phyloP scores from a whole-genome alignment of 2,329 filamentous ascomycete genomes.

The Chaetomium olivaceum region DNA sequence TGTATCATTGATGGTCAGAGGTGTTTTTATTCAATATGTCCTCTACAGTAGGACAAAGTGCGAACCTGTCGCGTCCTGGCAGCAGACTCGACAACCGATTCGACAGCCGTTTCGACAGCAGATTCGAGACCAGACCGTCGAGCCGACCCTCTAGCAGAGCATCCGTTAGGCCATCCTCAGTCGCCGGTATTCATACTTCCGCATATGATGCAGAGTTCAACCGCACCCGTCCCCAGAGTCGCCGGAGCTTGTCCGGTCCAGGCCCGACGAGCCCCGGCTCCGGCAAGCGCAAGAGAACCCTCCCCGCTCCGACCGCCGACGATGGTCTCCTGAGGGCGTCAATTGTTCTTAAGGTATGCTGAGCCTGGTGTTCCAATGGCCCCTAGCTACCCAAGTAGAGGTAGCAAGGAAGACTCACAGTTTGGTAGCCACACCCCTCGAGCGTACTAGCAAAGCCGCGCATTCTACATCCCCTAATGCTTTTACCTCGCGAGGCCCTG shows the following conservation, averaged over 20 bases:
- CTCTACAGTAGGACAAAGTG: slow-evolving; percentile 34
- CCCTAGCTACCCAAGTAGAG: background rate
- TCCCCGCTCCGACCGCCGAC: slow-evolving; percentile 42
- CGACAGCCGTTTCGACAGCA: background rate
- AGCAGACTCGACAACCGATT: slow-evolving; percentile 15
- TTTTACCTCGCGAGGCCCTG: slow-evolving; percentile 62
- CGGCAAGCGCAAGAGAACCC: slow-evolving; percentile 42
- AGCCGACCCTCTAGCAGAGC: slow-evolving; percentile 24
- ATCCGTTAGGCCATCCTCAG: slow-evolving; percentile 19
- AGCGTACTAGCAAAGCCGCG: slow-evolving; percentile 55
- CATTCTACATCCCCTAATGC: slow-evolving; percentile 60
- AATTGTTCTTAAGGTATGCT: slow-evolving; percentile 54
- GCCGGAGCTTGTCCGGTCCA: slow-evolving; percentile 8
- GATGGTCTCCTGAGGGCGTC: slow-evolving; percentile 53
- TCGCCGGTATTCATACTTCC: slow-evolving; percentile 44
- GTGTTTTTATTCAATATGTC: slow-evolving; percentile 36
- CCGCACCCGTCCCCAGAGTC: slow-evolving; percentile 15
- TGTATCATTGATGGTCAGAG: slow-evolving; percentile 36
- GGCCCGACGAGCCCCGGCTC: slow-evolving; percentile 36
- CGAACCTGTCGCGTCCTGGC: slow-evolving; percentile 53
- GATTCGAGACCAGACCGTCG: slow-evolving; percentile 10
- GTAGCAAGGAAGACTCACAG: slow-evolving; percentile 26
- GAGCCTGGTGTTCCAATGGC: background rate
- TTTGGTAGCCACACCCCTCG: slow-evolving; percentile 55
- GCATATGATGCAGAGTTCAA: slow-evolving; percentile 38